A percentile compares a stretch with the other conserved stretches of the same genome.
These are phyloP conservation scores for Pythium brachiatum DNA, from an alignment of 352 stramenopile genomes.

Conservation along the genomic window DNA sequence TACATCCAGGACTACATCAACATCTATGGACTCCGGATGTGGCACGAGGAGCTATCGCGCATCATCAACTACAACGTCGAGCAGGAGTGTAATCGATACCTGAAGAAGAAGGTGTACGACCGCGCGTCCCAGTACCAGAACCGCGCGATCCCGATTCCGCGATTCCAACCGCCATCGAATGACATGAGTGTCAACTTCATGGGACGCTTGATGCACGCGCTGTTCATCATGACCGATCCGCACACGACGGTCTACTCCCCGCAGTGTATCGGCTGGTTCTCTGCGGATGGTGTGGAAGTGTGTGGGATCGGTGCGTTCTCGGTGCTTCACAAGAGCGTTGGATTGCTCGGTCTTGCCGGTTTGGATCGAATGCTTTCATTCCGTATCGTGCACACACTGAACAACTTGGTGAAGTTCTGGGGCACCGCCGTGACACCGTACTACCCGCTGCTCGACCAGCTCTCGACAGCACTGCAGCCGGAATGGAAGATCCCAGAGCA, in stretches of 20 bases:
- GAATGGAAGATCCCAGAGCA: constrained; percentile 90
- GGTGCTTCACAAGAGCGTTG: constrained; percentile 89
- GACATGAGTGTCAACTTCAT: constrained; percentile 93
- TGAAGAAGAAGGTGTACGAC: constrained; percentile 94
- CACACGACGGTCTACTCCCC: constrained; percentile 91
- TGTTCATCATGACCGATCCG: constrained; percentile 92
- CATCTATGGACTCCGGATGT: constrained; percentile 94
- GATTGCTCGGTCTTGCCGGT: constrained; percentile 87
- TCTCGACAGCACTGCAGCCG: constrained; percentile 78
- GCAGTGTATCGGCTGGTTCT: constrained; percentile 93
- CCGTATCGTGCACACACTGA: constrained; percentile 91
- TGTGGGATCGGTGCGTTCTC: constrained; percentile 89
- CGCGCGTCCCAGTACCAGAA: constrained; percentile 89
- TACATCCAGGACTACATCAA: constrained; percentile 97
- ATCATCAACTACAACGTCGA: constrained; percentile 97
- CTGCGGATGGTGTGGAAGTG: constrained; percentile 77
- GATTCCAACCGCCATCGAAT: constrained; percentile 80
- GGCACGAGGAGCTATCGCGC: constrained; percentile 92
- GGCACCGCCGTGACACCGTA: constrained; percentile 86
- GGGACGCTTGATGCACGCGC: constrained; percentile 88
- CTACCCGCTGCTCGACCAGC: constrained; percentile 85
- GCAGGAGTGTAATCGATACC: constrained; percentile 93
- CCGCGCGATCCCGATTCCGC: constrained; percentile 90
- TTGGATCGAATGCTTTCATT: constrained; percentile 93
- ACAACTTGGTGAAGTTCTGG: constrained; percentile 94